These are phyloP conservation scores for Cladochytrium replicatum DNA, from an alignment of 192 early-diverging fungal species.

Conservation along the genomic window DNA sequence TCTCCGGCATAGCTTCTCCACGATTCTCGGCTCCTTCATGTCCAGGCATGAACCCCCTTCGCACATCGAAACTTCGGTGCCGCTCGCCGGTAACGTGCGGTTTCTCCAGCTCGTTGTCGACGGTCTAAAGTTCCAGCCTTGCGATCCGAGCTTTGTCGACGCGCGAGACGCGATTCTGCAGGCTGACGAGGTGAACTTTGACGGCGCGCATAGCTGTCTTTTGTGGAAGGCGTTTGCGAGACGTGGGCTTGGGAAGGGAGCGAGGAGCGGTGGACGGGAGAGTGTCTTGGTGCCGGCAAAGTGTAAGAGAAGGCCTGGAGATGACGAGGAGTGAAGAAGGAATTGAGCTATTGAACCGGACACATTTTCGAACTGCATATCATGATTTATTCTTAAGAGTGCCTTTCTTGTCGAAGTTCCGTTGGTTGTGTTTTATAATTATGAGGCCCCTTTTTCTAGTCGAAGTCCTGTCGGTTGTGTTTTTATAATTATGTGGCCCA, in stretches of 20 bases:
- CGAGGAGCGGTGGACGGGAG: conserved; percentile 35
- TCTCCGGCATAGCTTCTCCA: not conserved
- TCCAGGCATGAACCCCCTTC: not conserved
- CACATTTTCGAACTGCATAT: no score
- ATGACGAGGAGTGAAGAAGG: no score
- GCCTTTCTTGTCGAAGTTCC: no score
- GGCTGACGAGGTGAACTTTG: conserved; percentile 29
- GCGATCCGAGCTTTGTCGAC: conserved; percentile 40
- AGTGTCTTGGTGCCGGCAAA: conserved; percentile 26
- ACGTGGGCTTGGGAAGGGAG: conserved; percentile 74
- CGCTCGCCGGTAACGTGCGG: conserved; percentile 34
- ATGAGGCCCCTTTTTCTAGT: no score
- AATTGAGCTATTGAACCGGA: no score
- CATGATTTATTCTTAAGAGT: no score
- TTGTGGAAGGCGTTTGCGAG: conserved; percentile 64
- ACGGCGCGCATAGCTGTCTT: conserved; percentile 31
- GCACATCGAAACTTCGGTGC: not conserved
- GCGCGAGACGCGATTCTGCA: conserved; percentile 40
- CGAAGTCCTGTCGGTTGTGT: no score
- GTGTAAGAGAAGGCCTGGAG: no score
- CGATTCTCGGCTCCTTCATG: not conserved
- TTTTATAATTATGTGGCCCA: no score
- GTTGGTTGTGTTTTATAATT: no score
- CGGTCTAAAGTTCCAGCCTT: conserved; percentile 45
- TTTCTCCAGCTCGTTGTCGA: conserved; percentile 40